A percentile compares a stretch with the other conserved stretches of the same genome.
phyloP scores from a whole-genome alignment of 305 asterid species.

The Solanum hybrid region DNA sequence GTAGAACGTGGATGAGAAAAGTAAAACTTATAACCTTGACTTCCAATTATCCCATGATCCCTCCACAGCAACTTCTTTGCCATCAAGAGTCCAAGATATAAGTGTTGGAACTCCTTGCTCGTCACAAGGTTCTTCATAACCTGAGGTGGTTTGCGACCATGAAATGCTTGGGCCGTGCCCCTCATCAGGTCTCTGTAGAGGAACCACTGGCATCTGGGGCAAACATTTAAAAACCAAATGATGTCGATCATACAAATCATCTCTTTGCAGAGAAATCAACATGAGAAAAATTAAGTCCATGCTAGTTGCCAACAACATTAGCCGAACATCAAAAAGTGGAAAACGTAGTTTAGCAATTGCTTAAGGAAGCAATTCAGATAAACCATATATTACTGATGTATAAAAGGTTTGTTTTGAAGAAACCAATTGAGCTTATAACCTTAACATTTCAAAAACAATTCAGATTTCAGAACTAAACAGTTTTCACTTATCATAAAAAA shows the following conservation, averaged over 20 bases:
- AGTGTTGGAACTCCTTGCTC: constrained; percentile 66
- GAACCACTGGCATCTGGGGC: constrained; percentile 64
- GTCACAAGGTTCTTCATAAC: constrained; percentile 29
- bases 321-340: neutral
- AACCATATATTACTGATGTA: neutral
- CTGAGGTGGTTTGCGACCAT: constrained; percentile 52
- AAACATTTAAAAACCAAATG: neutral
- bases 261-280: neutral
- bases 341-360: neutral
- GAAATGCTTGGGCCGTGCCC: constrained; percentile 43
- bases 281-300: neutral
- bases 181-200: constrained; percentile 65
- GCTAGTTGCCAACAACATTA: neutral
- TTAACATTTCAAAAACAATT: neutral
- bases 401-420: neutral
- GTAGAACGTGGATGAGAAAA: neutral
- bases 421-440: neutral
- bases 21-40: constrained; percentile 38
- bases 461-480: neutral
- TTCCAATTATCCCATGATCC: constrained; percentile 94
- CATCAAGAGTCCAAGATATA: constrained; percentile 73
- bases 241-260: neutral
- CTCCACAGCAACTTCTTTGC: constrained; percentile 70
- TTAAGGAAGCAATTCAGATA: neutral
- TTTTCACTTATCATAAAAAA: neutral